Percentiles rank a stretch among this genome's conserved stretches.
phyloP scores from a whole-genome alignment of 164 flowering plant genomes.

The Annona squamosa region DNA sequence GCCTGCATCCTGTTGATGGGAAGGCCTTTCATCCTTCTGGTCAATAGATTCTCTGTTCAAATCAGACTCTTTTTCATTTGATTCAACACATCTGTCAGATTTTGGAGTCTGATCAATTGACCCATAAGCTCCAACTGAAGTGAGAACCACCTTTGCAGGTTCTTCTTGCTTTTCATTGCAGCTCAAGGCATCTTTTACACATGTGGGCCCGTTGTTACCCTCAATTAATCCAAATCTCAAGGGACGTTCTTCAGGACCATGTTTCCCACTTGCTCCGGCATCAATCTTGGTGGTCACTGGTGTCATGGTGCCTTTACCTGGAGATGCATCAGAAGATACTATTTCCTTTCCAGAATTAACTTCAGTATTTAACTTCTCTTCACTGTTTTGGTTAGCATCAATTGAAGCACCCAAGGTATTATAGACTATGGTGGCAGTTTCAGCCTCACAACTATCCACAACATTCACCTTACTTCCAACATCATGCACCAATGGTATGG shows the following conservation, averaged over 20 bases:
- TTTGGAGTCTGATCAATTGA: neutral
- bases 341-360: constrained; percentile 4
- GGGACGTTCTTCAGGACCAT: constrained; percentile 6
- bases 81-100: neutral
- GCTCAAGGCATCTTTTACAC: neutral
- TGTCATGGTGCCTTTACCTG: neutral
- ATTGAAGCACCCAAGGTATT: neutral
- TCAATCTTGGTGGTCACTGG: neutral
- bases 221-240: constrained; percentile 5
- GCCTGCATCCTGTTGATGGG: neutral
- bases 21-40: neutral
- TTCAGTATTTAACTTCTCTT: neutral
- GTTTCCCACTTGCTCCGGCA: neutral
- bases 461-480: no score
- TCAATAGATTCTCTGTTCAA: neutral
- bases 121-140: neutral
- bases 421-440: constrained; percentile 3
- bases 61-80: neutral
- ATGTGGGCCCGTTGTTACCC: neutral
- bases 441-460: neutral
- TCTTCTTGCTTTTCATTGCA: neutral
- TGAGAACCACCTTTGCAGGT: neutral
- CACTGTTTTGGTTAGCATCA: neutral
- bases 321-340: constrained; percentile 7
- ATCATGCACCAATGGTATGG: no score